Evolutionary conservation across 495 filamentous ascomycete genomes (phyloP).

Genomic region (Trichoderma asperelloides): DNA sequence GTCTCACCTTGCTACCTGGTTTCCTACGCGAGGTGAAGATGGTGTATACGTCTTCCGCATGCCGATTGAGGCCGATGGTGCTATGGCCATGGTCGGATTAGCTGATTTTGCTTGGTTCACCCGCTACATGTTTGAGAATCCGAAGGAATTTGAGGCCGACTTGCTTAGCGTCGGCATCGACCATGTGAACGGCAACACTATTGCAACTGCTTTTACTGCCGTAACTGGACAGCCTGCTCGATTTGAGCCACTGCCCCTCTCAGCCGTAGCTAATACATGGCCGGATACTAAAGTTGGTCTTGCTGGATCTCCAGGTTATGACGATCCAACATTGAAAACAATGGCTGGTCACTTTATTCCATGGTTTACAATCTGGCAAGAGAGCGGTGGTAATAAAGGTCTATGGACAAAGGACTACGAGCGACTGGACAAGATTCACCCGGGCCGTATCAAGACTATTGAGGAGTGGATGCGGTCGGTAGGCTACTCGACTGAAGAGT

Average conservation of each 20-base stretch:
- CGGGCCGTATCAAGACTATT: conserved; percentile 25
- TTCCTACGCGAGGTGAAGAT: conserved; percentile 12
- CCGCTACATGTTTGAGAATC: conserved; percentile 21
- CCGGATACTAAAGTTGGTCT: conserved; percentile 21
- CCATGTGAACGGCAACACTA: conserved; percentile 24
- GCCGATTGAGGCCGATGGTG: conserved; percentile 18
- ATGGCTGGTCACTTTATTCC: conserved; percentile 36
- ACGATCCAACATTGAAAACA: conserved; percentile 31
- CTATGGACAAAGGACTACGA: conserved; percentile 26
- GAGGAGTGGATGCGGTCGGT: conserved; percentile 23
- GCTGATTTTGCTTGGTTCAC: conserved; percentile 22
- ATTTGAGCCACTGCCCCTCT: conserved; percentile 22
- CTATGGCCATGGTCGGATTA: conserved; percentile 20
- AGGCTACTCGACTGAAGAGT: conserved; percentile 14
- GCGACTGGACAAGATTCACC: conserved; percentile 30
- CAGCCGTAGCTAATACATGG: conserved; percentile 22
- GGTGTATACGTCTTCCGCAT: conserved; percentile 17
- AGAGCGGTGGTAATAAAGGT: conserved; percentile 16
- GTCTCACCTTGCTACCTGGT: conserved; percentile 15
- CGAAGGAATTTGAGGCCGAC: conserved; percentile 15
- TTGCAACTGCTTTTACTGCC: conserved; percentile 29
- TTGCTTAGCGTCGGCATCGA: conserved; percentile 31
- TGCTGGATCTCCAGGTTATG: conserved; percentile 16
- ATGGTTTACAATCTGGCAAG: conserved; percentile 18
- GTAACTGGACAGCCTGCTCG: conserved; percentile 30